A percentile compares a stretch with the other conserved stretches of the same genome.
phyloP scores from a whole-genome alignment of 805 yeast species.

The Monosporozyma aquatica region DNA sequence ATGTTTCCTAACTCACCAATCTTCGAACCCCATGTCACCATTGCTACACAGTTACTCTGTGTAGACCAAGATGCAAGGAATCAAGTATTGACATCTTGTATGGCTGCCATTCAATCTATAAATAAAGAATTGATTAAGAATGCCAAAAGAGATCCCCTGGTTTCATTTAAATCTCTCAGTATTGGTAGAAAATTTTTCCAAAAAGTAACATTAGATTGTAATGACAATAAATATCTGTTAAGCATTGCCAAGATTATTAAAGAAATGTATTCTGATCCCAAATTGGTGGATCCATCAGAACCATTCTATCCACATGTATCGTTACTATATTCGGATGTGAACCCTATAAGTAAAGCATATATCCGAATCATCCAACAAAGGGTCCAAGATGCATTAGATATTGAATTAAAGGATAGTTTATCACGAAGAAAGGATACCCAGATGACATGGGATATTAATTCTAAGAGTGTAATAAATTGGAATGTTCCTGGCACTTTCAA shows the following conservation, averaged over 20 bases:
- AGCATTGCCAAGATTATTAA: slow-evolving; percentile 41
- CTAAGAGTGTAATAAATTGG: slow-evolving; percentile 38
- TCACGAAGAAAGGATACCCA: slow-evolving; percentile 14
- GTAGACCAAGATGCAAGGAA: slow-evolving; percentile 48
- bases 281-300: slow-evolving; percentile 31
- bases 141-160: slow-evolving; percentile 9
- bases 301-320: slow-evolving; percentile 64
- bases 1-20: slow-evolving; percentile 62
- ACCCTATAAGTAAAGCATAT: slow-evolving; percentile 60
- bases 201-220: slow-evolving; percentile 23
- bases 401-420: slow-evolving; percentile 20
- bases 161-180: slow-evolving; percentile 19
- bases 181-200: slow-evolving; percentile 25
- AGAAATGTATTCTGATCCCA: slow-evolving; percentile 35
- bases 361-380: slow-evolving; percentile 55
- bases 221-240: slow-evolving; percentile 22
- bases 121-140: slow-evolving; percentile 10
- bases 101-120: slow-evolving; percentile 45
- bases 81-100: slow-evolving; percentile 42
- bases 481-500: slow-evolving; percentile 53
- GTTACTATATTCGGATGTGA: slow-evolving; percentile 53
- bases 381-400: slow-evolving; percentile 54
- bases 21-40: slow-evolving; percentile 71
- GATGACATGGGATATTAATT: slow-evolving; percentile 17
- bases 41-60: slow-evolving; percentile 52